Percentiles rank a stretch among this genome's conserved stretches.
phyloP scores from a whole-genome alignment of 2,329 filamentous ascomycete species.

The Xylaria sp. region DNA sequence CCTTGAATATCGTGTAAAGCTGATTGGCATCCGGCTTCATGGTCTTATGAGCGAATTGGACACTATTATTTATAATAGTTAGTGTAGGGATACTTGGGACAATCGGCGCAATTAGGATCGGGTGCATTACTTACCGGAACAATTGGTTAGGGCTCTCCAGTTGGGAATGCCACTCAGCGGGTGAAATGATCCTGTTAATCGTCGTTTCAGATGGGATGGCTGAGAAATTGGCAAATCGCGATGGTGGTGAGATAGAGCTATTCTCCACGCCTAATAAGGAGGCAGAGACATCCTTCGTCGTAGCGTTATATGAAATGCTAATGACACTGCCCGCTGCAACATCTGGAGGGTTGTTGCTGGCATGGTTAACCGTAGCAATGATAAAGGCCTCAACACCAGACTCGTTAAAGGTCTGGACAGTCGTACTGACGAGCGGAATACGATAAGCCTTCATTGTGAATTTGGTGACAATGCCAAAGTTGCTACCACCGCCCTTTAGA shows the following conservation, averaged over 20 bases:
- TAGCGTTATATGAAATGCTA: constrained; percentile 40
- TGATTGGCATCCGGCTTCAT: constrained; percentile 44
- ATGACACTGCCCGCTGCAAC: constrained; percentile 43
- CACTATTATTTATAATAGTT: constrained; percentile 28
- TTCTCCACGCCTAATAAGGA: constrained; percentile 45
- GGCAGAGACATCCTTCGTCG: constrained; percentile 34
- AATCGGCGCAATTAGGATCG: not conserved
- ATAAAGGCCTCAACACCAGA: constrained; percentile 33
- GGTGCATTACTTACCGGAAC: constrained; percentile 39
- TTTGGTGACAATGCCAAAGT: constrained; percentile 22
- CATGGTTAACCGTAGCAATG: constrained; percentile 37
- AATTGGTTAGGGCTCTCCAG: constrained; percentile 44
- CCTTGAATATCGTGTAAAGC: constrained; percentile 42
- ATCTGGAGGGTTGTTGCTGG: constrained; percentile 31
- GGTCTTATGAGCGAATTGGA: constrained; percentile 45
- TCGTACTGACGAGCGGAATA: constrained; percentile 35
- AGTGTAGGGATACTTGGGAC: not conserved
- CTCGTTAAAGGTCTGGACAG: not conserved
- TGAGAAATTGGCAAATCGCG: constrained; percentile 43
- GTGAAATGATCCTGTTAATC: constrained; percentile 40
- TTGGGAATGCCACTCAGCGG: constrained; percentile 36
- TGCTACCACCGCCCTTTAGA: constrained; percentile 37
- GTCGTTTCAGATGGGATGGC: constrained; percentile 33
- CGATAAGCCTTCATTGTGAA: constrained; percentile 31
- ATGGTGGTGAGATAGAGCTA: constrained; percentile 41